Conservation (phyloP, 2,329 filamentous ascomycete genomes). For the Truncatella angustata region DNA sequence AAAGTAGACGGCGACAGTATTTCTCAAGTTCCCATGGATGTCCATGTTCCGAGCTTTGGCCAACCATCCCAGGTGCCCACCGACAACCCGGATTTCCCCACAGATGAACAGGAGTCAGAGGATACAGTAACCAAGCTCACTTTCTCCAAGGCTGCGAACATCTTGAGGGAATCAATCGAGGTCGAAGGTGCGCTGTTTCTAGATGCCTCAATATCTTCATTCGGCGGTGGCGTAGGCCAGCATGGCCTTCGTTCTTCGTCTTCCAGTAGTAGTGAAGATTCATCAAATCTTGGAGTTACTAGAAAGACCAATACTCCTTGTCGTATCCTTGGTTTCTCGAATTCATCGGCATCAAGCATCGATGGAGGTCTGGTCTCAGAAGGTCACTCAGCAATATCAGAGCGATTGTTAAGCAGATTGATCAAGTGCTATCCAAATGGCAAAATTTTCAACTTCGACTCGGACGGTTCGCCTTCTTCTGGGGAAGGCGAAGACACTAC, state of each 20-base stretch:
- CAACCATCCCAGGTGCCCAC: no score
- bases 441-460: slow-evolving; percentile 43
- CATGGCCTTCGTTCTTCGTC: neutral
- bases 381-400: slow-evolving; percentile 24
- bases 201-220: slow-evolving; percentile 24
- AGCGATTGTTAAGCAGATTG: slow-evolving; percentile 38
- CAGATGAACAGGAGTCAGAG: slow-evolving; percentile 1
- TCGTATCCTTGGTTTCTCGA: slow-evolving; percentile 38
- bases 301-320: slow-evolving; percentile 22
- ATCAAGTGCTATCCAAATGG: slow-evolving; percentile 44
- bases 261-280: neutral
- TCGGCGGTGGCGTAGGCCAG: slow-evolving; percentile 10
- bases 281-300: neutral
- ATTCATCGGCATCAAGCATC: slow-evolving; percentile 29
- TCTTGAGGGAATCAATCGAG: slow-evolving; percentile 41
- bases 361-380: slow-evolving; percentile 17
- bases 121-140: slow-evolving; percentile 15
- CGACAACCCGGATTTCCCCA: neutral
- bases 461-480: slow-evolving; percentile 32
- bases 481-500: slow-evolving; percentile 19
- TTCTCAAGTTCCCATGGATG: neutral
- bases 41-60: no score
- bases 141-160: slow-evolving; percentile 41
- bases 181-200: slow-evolving; percentile 37
- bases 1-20: neutral